Conservation (phyloP, 176 grass and related monocot genomes). For the Aegilops umbellulata region DNA sequence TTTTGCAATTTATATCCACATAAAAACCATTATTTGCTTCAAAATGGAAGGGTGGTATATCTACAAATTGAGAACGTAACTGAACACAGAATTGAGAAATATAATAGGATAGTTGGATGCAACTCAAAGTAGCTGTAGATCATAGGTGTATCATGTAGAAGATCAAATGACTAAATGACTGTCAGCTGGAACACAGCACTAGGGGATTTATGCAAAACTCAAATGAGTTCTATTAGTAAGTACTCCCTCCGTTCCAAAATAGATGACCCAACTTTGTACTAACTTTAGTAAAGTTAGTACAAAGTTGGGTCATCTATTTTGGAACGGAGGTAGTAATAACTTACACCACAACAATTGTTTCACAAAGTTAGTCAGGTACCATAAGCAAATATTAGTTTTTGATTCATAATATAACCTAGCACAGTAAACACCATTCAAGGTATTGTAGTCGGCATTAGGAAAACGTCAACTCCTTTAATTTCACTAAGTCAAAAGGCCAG, state of each 20-base stretch:
- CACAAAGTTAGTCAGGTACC: neutral
- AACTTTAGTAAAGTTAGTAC: too few relatives aligned
- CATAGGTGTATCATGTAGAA: neutral
- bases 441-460: conserved; percentile 27
- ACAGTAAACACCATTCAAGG: conserved; percentile 1
- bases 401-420: neutral
- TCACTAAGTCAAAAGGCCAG: neutral
- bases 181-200: neutral
- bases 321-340: neutral
- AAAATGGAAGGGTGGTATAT: neutral
- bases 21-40: neutral
- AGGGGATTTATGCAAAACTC: neutral
- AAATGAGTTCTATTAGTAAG: neutral
- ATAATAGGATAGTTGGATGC: neutral
- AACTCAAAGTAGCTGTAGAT: neutral
- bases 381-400: neutral
- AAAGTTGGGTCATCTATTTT: too few relatives aligned
- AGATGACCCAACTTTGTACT: too few relatives aligned
- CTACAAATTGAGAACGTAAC: neutral
- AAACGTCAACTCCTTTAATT: conserved; percentile 6
- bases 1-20: conserved; percentile 11
- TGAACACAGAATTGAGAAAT: neutral
- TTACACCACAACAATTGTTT: neutral
- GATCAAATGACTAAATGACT: neutral
- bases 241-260: neutral